phyloP scores from a whole-genome alignment of 176 grass and related monocot species.

The Hordeum vulgare region MorexV3_pseudomolecules_assembly NC_058524.1:330337632-330338131 shows the following conservation, averaged over 20 bases:
- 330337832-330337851: neutral
- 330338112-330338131: neutral
- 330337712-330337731: neutral
- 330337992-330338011: conserved; percentile 5
- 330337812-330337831: conserved; percentile 4
- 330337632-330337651: neutral
- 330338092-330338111: neutral
- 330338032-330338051: neutral
- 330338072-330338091: neutral
- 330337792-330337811: neutral
- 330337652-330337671: neutral
- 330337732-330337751: neutral
- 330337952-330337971: neutral
- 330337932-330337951: neutral
- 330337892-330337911: conserved; percentile 1
- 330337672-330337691: neutral
- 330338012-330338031: neutral
- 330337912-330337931: neutral
- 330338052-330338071: neutral
- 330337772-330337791: neutral
- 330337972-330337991: neutral
- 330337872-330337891: neutral
- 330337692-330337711: neutral
- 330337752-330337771: neutral
- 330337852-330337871: neutral